Evolutionary conservation across 2,329 filamentous ascomycete genomes (phyloP), one percentile per base, ranked within the genome.

Genomic region (Teratosphaeria gauchensis): DNA sequence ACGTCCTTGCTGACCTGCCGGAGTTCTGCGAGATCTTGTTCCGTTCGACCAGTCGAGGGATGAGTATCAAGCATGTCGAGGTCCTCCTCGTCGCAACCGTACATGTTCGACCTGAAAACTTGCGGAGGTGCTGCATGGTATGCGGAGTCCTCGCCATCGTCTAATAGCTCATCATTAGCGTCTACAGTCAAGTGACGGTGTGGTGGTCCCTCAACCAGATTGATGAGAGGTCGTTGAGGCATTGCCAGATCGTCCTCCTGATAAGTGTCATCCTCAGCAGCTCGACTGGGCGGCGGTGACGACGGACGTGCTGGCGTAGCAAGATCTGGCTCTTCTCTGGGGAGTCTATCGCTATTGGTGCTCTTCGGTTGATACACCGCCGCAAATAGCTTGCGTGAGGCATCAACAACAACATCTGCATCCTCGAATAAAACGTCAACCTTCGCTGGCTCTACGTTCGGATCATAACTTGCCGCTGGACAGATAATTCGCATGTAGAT

Each of bases 381-480:
- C 16, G 48, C 64, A 53, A 85, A 77, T 0, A 85, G 65, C 32
- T 69, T 69, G 21, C 77, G 72, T 1, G 78, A 71, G 4, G 76
- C 63, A 3, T 66, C 66, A 4, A 84, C 38, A 2, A 86, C 65
- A 0, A 66, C 21, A 3, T 70, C 65, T 2, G 85, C 80, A 55
- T 89, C 76, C 4, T 75, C 76, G 66, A 92, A 90, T 0, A 90
- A 66, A 1, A 92, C 79, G 65, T 90, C 83, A 58, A 89, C 84
- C 68, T 92, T 92, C 3, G 83, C 77, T 3, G 87, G 82, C 60
- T 90, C 84, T 5, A 91, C 72, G 63, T 91, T 92, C 1, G 80
- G 77, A 71, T 92, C 88, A 65, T 92, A 92, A 59, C 77, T 84
- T 31, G 79, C 78, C 0, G 75, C 68, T 0, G 83, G 80, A 66